Conservation (phyloP, 2,329 filamentous ascomycete species). For the Colletotrichum somersetense region DNA sequence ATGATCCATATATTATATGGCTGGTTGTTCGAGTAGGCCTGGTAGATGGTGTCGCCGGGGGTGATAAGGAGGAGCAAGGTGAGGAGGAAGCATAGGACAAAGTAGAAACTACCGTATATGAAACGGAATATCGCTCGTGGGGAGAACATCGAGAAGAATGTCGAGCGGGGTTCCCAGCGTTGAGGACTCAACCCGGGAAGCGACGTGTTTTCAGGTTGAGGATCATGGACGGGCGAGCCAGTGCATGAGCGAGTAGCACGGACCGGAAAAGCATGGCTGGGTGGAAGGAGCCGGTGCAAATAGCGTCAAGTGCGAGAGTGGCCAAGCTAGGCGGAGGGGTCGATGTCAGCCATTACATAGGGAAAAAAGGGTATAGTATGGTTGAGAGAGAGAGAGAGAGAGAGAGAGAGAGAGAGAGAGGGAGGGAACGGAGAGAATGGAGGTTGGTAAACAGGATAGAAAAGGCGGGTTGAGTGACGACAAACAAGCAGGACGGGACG, state of each 20-base stretch:
- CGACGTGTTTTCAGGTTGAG: slow-evolving; percentile 37
- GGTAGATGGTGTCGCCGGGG: slow-evolving; percentile 83
- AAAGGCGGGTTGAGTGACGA: slow-evolving; percentile 35
- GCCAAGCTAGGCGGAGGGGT: slow-evolving; percentile 20
- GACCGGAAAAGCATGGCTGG: slow-evolving; percentile 43
- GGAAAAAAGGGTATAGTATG: slow-evolving; percentile 12
- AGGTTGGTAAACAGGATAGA: slow-evolving; percentile 21
- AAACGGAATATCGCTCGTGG: slow-evolving; percentile 76
- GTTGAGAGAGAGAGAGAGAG: slow-evolving; percentile 4
- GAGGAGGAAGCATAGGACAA: slow-evolving; percentile 79
- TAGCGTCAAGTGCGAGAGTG: not conserved
- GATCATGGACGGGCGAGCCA: slow-evolving; percentile 38
- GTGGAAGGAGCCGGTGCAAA: slow-evolving; percentile 22
- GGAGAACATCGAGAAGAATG: slow-evolving; percentile 52
- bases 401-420: slow-evolving; percentile 3
- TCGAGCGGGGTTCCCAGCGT: slow-evolving; percentile 36
- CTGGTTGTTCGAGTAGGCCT: slow-evolving; percentile 75
- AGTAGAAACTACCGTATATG: slow-evolving; percentile 84
- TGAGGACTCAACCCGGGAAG: slow-evolving; percentile 42
- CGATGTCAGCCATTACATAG: slow-evolving; percentile 38
- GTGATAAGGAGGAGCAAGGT: slow-evolving; percentile 81
- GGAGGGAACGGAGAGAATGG: slow-evolving; percentile 8
- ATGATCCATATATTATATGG: slow-evolving; percentile 88
- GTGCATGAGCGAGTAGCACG: slow-evolving; percentile 45
- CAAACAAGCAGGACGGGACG: slow-evolving; percentile 12